phyloP scores from a whole-genome alignment of 306 rosid genomes.

The Vigna unguiculata region DNA sequence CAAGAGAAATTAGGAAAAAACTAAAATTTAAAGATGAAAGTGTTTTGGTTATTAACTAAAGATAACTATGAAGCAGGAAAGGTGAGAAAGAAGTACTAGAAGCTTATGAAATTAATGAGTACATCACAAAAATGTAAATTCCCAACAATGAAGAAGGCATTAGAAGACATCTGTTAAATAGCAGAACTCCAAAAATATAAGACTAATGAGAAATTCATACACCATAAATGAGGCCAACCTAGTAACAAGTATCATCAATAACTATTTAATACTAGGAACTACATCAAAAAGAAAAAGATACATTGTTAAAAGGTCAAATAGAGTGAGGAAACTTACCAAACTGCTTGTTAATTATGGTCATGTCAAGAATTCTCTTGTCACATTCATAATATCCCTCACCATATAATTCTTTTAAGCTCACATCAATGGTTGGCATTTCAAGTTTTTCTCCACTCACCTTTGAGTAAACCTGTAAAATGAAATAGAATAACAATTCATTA shows the following conservation, averaged over 20 bases:
- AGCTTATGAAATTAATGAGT: conserved; percentile 41
- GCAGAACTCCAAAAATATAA: conserved; percentile 39
- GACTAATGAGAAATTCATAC: conserved; percentile 35
- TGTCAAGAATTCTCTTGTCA: conserved; percentile 98
- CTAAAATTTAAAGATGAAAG: conserved; percentile 58
- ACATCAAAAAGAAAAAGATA: background rate
- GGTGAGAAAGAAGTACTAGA: conserved; percentile 19
- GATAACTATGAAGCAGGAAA: conserved; percentile 44
- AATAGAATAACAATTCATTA: conserved; percentile 20
- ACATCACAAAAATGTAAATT: too few species aligned
- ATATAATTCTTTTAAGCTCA: conserved; percentile 89
- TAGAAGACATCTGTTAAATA: conserved; percentile 16
- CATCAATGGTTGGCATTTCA: conserved; percentile 75
- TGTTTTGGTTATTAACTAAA: conserved; percentile 57
- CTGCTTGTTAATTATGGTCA: conserved; percentile 75
- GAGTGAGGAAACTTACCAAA: conserved; percentile 66
- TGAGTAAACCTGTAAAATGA: conserved; percentile 68
- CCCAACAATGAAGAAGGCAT: conserved; percentile 2
- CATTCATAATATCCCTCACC: too few species aligned
- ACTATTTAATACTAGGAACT: background rate
- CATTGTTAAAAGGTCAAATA: conserved; percentile 1
- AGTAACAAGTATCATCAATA: conserved; percentile 12
- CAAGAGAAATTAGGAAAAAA: conserved; percentile 55
- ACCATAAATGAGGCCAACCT: conserved; percentile 32
- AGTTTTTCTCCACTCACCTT: conserved; percentile 82